Evolutionary conservation across 495 filamentous ascomycete genomes (phyloP).

Genomic region (Penicillium desertorum): DNA sequence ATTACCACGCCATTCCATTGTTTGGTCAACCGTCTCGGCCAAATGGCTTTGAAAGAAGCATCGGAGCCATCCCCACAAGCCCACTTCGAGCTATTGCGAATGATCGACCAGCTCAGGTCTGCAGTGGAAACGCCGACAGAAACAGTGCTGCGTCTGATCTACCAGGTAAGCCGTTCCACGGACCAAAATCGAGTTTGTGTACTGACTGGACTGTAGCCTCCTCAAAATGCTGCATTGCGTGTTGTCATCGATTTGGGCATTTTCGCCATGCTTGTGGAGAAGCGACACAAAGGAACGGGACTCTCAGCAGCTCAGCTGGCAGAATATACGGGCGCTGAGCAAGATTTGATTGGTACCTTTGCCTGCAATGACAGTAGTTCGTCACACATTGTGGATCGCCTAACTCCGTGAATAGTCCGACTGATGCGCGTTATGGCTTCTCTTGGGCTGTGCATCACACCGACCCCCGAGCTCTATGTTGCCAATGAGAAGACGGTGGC

Average conservation of each 20-base stretch:
- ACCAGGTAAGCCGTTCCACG: constrained; percentile 30
- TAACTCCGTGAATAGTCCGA: constrained; percentile 28
- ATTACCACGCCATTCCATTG: constrained; percentile 23
- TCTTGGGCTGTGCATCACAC: constrained; percentile 33
- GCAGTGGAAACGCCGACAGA: constrained; percentile 40
- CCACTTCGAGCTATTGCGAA: constrained; percentile 34
- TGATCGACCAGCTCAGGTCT: constrained; percentile 33
- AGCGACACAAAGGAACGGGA: constrained; percentile 22
- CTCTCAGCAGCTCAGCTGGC: constrained; percentile 32
- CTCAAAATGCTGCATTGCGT: constrained; percentile 42
- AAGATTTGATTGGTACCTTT: constrained; percentile 32
- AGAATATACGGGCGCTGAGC: constrained; percentile 30
- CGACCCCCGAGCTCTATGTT: constrained; percentile 27
- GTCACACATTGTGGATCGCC: constrained; percentile 6
- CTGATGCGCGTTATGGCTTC: constrained; percentile 42
- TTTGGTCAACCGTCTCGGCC: constrained; percentile 28
- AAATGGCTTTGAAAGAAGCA: constrained; percentile 25
- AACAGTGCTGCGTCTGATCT: constrained; percentile 38
- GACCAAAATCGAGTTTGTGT: not conserved
- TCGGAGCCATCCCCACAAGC: constrained; percentile 23
- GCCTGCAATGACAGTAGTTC: not conserved
- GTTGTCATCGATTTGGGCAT: constrained; percentile 37
- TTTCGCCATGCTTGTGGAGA: constrained; percentile 31
- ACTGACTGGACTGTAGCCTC: constrained; percentile 30
- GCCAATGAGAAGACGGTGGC: constrained; percentile 36